Evolutionary conservation across 495 filamentous ascomycete genomes (phyloP), one percentile per base, ranked within the genome.

Genomic region (Penicillium robsamsonii): DNA sequence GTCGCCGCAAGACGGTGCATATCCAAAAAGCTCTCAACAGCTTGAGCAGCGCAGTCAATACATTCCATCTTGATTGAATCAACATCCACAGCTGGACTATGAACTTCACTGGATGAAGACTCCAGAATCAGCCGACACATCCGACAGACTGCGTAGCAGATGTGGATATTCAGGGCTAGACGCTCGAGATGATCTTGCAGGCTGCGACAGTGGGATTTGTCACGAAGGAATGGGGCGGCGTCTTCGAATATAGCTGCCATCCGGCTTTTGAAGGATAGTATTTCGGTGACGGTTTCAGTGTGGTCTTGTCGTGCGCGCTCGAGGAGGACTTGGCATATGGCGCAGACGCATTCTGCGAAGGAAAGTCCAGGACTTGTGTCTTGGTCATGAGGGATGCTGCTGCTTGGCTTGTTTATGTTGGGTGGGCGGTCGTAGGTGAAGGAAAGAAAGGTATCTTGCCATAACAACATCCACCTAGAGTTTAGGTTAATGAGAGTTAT

Each of bases 391-490:
- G 73, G 70, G 40, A 77, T 71, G 15, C 66, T 61, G 50, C 71
- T 69, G 27, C 61, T 68, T 12, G 60, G 67, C 4, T 70, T 67
- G 7, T 68, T 71, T 0, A 68, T 67, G 18, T 71, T 76, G 1
- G 45, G 51, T 7, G 71, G 74, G 17, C 79, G 60, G 56, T 82
- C 79, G 59, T 80, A 82, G 6, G 76, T 76, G 29, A 82, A 75
- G 5, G 75, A 80, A 1, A 82, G 66, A 22, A 79, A 69, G 18
- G 72, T 76, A 50, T 82, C 79, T 61, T 81, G 79, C 79, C 79
- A 82, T n/a, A 79, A 55, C 15, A 82, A 63, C 3, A 69, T 70
- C 79, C 79, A 82, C 66, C 66, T 67, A 7, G 13, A 18, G 7
- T 22, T 43, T 29, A 5, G 8, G 50, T 53, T 31, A 27, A 22